Evolutionary conservation across 169 alveolate genomes (phyloP), one percentile per base, ranked within the genome.

Genomic region (Plasmodium chabaudi): DNA sequence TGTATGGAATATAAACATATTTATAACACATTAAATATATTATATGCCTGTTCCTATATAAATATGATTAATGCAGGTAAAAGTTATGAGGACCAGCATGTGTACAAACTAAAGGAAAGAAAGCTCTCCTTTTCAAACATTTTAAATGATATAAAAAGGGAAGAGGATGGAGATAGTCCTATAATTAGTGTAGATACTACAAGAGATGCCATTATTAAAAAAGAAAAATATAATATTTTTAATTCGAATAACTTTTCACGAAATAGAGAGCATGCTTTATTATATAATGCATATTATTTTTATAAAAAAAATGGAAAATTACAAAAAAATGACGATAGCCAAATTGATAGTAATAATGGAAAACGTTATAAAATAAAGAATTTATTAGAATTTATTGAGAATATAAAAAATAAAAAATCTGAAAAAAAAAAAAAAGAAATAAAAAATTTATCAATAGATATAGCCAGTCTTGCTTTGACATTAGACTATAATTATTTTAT

Each of bases 1-100:
- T n/a, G 27, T 15, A 77, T 77, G 88, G 53, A 61, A 34, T 77
- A 77, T 12, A 77, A 77, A 44, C 88, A 77, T 57, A 77, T 77
- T 2, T 77, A 77, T 51, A 77, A 77, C 23, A 77, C 77, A 4
- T 19, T 77, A 57, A 61, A 77, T 51, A 77, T 77, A 10, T 46
- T 77, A 15, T 69, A 77, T 7, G 75, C 75, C 0, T 77, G 88
- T 4, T 63, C 61, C 3, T 59, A 77, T 21, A 25, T 77, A 42
- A 69, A 77, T 19, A 34, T 10, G 5, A 60, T 10, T 12, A 44
- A 46, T 17, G 9, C 15, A 21, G 65, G 23, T 13, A 73, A 46
- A 73, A 47, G 47, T 21, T 19, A 39, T 5, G 69, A 21, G 25
- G 42, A 34, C 0, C 17, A 15, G 7, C 1, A 15, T 15, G 0